These are phyloP conservation scores for Spencermartinsiella ligniputridi DNA, from an alignment of 1,139 yeast genomes.

Conservation along the genomic window DNA sequence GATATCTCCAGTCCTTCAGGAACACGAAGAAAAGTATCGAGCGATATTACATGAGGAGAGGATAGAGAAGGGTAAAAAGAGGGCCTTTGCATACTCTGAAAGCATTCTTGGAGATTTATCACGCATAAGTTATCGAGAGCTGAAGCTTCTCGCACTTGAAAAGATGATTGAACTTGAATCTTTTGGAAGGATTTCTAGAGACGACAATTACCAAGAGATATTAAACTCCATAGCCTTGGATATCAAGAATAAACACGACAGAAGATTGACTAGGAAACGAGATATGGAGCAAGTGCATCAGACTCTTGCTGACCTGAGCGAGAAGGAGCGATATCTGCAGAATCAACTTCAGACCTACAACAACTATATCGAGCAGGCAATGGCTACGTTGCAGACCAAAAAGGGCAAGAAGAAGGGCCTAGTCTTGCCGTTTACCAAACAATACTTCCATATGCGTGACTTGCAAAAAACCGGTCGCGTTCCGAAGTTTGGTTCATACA, in stretches of 20 bases:
- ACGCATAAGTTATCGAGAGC: conserved; percentile 59
- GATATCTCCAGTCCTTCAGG: conserved; percentile 63
- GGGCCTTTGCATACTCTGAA: conserved; percentile 21
- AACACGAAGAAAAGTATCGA: conserved; percentile 61
- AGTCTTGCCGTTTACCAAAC: conserved; percentile 66
- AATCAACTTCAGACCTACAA: conserved; percentile 64
- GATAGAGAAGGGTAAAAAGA: conserved; percentile 20
- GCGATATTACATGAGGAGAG: conserved; percentile 50
- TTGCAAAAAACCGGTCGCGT: conserved; percentile 61
- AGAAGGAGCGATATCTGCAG: conserved; percentile 58
- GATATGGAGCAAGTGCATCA: conserved; percentile 59
- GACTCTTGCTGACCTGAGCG: conserved; percentile 55
- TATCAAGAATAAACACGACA: conserved; percentile 71
- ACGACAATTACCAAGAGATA: conserved; percentile 71
- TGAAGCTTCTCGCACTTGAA: conserved; percentile 74
- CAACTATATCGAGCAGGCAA: conserved; percentile 60
- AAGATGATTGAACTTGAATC: conserved; percentile 71
- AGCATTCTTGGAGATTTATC: conserved; percentile 49
- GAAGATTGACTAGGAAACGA: conserved; percentile 55
- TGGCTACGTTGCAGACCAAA: conserved; percentile 54
- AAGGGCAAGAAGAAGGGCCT: conserved; percentile 49
- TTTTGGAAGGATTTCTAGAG: conserved; percentile 60
- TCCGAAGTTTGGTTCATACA: conserved; percentile 79
- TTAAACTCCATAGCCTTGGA: conserved; percentile 82
- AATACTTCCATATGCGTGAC: conserved; percentile 72